These are phyloP conservation scores for Paramecium pentaurelia DNA, from an alignment of 73 alveolate species.

Conservation along the genomic window DNA sequence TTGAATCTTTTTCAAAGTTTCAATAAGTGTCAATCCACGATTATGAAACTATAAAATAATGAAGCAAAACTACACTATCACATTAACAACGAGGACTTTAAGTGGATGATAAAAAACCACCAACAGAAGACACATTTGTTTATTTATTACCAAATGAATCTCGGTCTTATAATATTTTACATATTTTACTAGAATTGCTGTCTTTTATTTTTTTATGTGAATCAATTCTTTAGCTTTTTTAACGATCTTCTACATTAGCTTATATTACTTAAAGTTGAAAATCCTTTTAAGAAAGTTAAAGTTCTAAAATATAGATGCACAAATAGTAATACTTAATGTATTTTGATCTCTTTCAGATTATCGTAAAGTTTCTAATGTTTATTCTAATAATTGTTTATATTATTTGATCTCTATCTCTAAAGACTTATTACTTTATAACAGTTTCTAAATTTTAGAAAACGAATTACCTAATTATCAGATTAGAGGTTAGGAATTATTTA, in stretches of 20 bases:
- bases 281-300: not conserved
- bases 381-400: not conserved
- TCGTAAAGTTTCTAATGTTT: not conserved
- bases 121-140: not conserved
- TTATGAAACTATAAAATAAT: not conserved
- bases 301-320: not conserved
- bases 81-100: not conserved
- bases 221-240: not conserved
- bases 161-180: not conserved
- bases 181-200: not conserved
- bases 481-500: not conserved
- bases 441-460: not conserved
- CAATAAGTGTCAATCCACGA: not conserved
- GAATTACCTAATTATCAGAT: not conserved
- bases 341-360: not conserved
- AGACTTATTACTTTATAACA: not conserved
- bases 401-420: not conserved
- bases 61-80: not conserved
- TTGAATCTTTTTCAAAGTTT: not conserved
- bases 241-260: not conserved
- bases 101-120: not conserved
- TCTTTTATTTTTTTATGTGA: not conserved
- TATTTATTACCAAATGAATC: not conserved
- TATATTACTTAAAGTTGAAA: not conserved
- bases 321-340: not conserved